Evolutionary conservation across 2,329 filamentous ascomycete species (phyloP), one percentile per base, ranked within the genome.

Genomic region (Penicillium sp.): DNA sequence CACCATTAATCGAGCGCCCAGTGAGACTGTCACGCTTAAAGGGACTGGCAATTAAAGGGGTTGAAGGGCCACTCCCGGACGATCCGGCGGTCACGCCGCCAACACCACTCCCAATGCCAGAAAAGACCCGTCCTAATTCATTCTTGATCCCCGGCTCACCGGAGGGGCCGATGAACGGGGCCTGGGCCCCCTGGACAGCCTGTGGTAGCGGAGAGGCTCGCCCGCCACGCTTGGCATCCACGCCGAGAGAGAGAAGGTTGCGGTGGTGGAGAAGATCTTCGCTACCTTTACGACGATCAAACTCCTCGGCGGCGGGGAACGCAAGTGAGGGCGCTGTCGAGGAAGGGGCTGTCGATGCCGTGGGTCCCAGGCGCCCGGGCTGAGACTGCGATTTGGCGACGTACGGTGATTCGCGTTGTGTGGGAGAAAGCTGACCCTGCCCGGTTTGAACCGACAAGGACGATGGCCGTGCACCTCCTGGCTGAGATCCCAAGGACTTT

Each of bases 41-140:
- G 1, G 78, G 77, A 55, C 76, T 80, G 28, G 72, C 66, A 32
- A 71, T 69, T 46, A 77, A 73, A 9, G 80, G 80, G 6, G 80
- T 83, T 1, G 76, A 73, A 9, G 72, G 72, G 12, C 75, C 75
- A 54, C 76, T 77, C n/a, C 67, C 73, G 33, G 73, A 70, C 32
- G 74, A 70, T 11, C 69, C 69, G 38, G 71, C 72, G 18, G 75
- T 76, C 27, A 72, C 70, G 53, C 76, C 76, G 28, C 81, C 80
- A 13, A 84, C 75, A 33, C 83, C 83, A 65, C 81, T 84, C 12
- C 83, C 90, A 56, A 97, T 89, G n/a, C 91, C 91, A 13, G 88
- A 89, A 70, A 95, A 96, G 78, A 96, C 95, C 53, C 89, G 84
- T 27, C 90, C 90, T 65, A 96, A 90, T 66, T 96, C 91, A 64